Percentiles rank a stretch among this genome's conserved stretches.
phyloP scores from a whole-genome alignment of 2,329 filamentous ascomycete genomes.

The Ophiostoma triangulosporum region DNA sequence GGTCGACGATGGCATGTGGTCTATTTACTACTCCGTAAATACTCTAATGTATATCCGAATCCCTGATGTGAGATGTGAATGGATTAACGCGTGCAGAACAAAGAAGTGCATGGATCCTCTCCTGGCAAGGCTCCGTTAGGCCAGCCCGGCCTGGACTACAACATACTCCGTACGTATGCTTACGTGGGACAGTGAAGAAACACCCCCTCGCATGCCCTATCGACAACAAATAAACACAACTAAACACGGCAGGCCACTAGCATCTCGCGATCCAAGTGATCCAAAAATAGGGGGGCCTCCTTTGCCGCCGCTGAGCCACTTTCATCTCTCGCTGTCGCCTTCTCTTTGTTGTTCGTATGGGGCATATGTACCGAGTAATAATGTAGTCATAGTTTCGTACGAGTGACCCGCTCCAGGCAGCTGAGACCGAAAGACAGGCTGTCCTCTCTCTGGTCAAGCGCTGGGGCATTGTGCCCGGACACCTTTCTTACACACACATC shows the following conservation, averaged over 20 bases:
- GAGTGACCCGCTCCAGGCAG: background rate
- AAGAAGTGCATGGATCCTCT: background rate
- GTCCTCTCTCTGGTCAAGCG: background rate
- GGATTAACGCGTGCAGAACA: background rate
- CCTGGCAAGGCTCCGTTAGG: background rate
- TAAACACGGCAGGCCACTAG: background rate
- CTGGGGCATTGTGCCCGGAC: background rate
- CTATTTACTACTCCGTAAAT: background rate
- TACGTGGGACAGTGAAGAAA: background rate
- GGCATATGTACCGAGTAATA: too few species aligned
- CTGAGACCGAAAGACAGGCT: background rate
- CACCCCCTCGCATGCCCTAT: background rate
- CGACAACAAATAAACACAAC: background rate
- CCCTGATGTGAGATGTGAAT: background rate
- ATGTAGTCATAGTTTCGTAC: too few species aligned
- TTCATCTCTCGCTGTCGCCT: background rate
- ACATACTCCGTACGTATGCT: background rate
- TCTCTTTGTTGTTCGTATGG: background rate
- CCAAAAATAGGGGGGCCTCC: background rate
- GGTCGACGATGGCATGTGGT: background rate
- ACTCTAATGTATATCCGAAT: background rate
- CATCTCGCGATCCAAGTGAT: background rate
- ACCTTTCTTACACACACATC: too few species aligned
- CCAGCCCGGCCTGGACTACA: background rate
- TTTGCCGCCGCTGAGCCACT: conserved; percentile 1